Evolutionary conservation across 345 rosid species (phyloP), one percentile per base, ranked within the genome.

Genomic region (Brassica nigra): DNA sequence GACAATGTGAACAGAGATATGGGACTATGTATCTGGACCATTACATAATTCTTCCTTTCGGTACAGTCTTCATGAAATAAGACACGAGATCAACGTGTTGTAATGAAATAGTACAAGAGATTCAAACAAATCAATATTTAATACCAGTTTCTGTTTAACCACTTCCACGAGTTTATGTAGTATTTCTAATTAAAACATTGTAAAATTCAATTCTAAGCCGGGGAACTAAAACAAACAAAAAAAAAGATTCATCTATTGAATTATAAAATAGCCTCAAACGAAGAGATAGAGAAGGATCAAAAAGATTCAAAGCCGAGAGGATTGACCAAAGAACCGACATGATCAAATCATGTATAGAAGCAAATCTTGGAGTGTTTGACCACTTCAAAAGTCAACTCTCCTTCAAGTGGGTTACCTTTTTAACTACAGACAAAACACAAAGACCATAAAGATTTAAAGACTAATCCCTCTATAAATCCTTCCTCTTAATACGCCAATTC

Each of bases 321-420:
- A 84, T 77, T 88, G 94, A 90, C 94, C 87, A 87, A 84, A 20
- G 83, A 79, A 78, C 86, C 59, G 75, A 14, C 27, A 15, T 68
- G n/a, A 61, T 23, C 29, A 57, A 29, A 79, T 73, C 55, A 66
- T 33, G 59, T 15, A 63, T 66, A 34, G 4, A 73, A 4, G 7
- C 70, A 73, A 67, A 79, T 29, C 42, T 16, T 61, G 36, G 47
- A 62, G 42, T 61, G 0, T 30, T 75, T 75, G 83, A 80, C 83
- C 31, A 75, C 7, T 5, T 70, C 64, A 78, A 47, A 76, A 68
- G 80, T 76, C 69, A 78, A 74, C 86, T 74, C 86, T 74, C 79
- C 75, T 66, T 69, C 23, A 78, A 79, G 84, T 84, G 72, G 80
- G 47, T 28, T 61, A 2, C 44, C 76, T 75, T 75, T 37, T 15